Evolutionary conservation across 202 grass and related monocot species (phyloP).

Genomic region (Schoenoplectus triqueter): DNA sequence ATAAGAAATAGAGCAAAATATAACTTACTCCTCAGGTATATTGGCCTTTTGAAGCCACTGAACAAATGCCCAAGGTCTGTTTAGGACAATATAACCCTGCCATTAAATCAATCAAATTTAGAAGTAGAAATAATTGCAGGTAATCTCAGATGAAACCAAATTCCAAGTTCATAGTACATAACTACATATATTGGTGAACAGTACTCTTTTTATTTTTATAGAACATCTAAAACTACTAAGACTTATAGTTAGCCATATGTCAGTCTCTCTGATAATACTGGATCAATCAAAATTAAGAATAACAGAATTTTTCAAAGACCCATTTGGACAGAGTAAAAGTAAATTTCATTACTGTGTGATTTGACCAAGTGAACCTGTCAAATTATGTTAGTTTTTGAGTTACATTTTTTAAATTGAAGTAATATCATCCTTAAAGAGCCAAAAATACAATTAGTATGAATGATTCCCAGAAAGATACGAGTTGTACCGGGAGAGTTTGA

Average conservation of each 20-base stretch:
- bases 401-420: background rate
- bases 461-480: background rate
- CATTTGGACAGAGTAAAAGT: background rate
- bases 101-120: slow-evolving; percentile 37
- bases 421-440: background rate
- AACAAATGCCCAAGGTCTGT: slow-evolving; percentile 98
- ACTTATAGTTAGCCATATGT: background rate
- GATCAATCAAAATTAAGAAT: background rate
- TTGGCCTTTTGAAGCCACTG: slow-evolving; percentile 83
- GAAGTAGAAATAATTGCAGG: slow-evolving; percentile 20
- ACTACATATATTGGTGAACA: background rate
- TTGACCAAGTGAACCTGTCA: background rate
- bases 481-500: background rate
- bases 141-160: background rate
- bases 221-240: background rate
- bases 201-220: background rate
- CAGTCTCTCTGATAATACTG: background rate
- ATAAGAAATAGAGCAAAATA: slow-evolving; percentile 19
- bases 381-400: background rate
- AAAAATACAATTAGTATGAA: background rate
- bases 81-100: slow-evolving; percentile 97
- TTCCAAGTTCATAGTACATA: slow-evolving; percentile 2
- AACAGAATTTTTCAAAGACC: background rate
- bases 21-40: slow-evolving; percentile 69
- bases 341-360: background rate